Base-by-base conservation (phyloP, 805 yeast genomes). In the Maudiozyma bulderi region DNA sequence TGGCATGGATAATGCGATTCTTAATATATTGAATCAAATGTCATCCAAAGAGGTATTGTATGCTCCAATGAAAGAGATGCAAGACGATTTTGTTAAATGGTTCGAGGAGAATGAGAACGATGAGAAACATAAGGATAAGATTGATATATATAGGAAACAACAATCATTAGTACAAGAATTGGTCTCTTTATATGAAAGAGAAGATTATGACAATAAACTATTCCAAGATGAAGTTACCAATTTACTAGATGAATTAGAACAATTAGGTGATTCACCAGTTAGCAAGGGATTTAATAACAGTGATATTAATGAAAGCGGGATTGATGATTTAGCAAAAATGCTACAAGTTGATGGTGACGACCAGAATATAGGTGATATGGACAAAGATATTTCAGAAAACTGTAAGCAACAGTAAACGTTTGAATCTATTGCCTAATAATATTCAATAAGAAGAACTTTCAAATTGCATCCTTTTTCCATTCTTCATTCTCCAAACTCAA, bases 31-130 rank as follows among this genome's bases (percentile, higher is more conserved):
- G 58, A 82, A 80, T 53, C 91, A 89, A 61, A 74, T 91, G 63
- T 78, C 93, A 7, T 80, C 93, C 5, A 91, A 89, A 60, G 90
- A 83, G 50, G 85, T 90, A 20, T 73, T 91, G 38, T 90, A 86
- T 61, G 95, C 84, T 56, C 96, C 98, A 2, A 75, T 91, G 68
- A 84, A 82, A 59, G 95, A 88, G 52, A 73, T 90, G 62, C 78
- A 82, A 54, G 68, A 71, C 10, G 86, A 86, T 60, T 87, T 81
- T 62, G 86, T 88, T 2, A 74, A 65, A 30, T 91, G 86, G 82
- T 72, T 91, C 52, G 66, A 69, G 43, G 77, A 75, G 44, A 74
- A 84, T 53, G 70, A 71, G 46, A 74, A 71, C 8, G 62, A 60
- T 8, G 60, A 64, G 13, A 61, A 80, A 29, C 48, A 72, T 7